phyloP scores from a whole-genome alignment of 2,329 filamentous ascomycete species.

The Fusarium goolgardi region DNA sequence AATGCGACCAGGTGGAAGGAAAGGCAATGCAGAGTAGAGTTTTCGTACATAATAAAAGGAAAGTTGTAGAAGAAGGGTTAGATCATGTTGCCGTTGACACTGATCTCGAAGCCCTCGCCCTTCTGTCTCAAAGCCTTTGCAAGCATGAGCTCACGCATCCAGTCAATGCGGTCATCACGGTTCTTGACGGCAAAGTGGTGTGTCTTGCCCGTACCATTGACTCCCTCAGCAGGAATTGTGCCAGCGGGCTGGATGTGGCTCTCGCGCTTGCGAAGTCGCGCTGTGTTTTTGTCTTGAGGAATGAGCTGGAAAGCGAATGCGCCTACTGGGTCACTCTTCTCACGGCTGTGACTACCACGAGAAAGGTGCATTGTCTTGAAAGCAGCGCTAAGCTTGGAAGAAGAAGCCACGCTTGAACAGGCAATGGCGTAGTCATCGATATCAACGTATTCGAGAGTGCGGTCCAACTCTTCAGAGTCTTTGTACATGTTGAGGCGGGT shows the following conservation, averaged over 20 bases:
- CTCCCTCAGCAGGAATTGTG: slow-evolving; percentile 56
- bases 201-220: slow-evolving; percentile 78
- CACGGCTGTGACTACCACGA: slow-evolving; percentile 59
- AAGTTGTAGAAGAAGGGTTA: slow-evolving; percentile 48
- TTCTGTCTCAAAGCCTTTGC: slow-evolving; percentile 89
- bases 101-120: slow-evolving; percentile 83
- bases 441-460: slow-evolving; percentile 81
- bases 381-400: slow-evolving; percentile 84
- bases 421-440: slow-evolving; percentile 90
- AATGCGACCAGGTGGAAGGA: slow-evolving; percentile 7
- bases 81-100: slow-evolving; percentile 83
- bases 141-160: slow-evolving; percentile 95
- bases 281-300: slow-evolving; percentile 71
- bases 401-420: slow-evolving; percentile 80
- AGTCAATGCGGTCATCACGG: slow-evolving; percentile 92
- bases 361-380: slow-evolving; percentile 82
- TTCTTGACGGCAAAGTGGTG: slow-evolving; percentile 93
- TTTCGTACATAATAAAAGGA: slow-evolving; percentile 10
- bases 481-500: slow-evolving; percentile 82
- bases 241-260: slow-evolving; percentile 56
- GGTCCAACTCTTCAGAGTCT: slow-evolving; percentile 62
- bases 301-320: slow-evolving; percentile 90
- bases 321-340: slow-evolving; percentile 68
- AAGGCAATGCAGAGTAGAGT: slow-evolving; percentile 23
- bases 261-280: slow-evolving; percentile 65